Conservation (phyloP, 2,329 filamentous ascomycete species). For the Trichophaea hybrida region DNA sequence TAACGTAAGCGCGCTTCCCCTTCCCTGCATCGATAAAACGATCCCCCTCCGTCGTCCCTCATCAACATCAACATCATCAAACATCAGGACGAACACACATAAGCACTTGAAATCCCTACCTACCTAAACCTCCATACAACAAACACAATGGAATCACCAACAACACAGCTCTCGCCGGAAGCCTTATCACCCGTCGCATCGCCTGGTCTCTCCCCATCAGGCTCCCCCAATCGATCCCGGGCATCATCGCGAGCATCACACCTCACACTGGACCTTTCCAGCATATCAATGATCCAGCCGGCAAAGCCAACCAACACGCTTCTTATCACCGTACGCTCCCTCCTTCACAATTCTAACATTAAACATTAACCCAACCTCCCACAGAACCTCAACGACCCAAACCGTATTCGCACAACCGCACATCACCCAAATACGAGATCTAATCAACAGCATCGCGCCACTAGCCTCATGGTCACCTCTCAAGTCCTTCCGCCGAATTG, state of each 20-base stretch:
- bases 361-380: conserved; percentile 10
- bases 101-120: too few relatives aligned
- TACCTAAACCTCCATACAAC: not conserved
- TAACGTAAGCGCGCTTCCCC: too few relatives aligned
- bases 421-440: conserved; percentile 56
- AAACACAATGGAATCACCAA: conserved; percentile 3
- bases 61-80: too few relatives aligned
- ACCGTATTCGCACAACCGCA: conserved; percentile 63
- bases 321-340: conserved; percentile 49
- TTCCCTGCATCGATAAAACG: too few relatives aligned
- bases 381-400: conserved; percentile 50
- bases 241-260: conserved; percentile 25
- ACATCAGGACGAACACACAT: too few relatives aligned
- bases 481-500: conserved; percentile 68
- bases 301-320: conserved; percentile 69
- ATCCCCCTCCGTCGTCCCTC: too few relatives aligned
- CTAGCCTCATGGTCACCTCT: conserved; percentile 68
- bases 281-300: conserved; percentile 54
- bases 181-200: conserved; percentile 8
- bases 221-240: conserved; percentile 11
- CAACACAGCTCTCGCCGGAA: conserved; percentile 17
- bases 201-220: not conserved
- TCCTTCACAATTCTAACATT: not conserved
- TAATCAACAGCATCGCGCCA: conserved; percentile 53
- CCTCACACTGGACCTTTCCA: conserved; percentile 60